A percentile compares a stretch with the other conserved stretches of the same genome.
Evolutionary conservation across 257 asterid species (phyloP).

Genomic region (Penstemon barbatus): DNA sequence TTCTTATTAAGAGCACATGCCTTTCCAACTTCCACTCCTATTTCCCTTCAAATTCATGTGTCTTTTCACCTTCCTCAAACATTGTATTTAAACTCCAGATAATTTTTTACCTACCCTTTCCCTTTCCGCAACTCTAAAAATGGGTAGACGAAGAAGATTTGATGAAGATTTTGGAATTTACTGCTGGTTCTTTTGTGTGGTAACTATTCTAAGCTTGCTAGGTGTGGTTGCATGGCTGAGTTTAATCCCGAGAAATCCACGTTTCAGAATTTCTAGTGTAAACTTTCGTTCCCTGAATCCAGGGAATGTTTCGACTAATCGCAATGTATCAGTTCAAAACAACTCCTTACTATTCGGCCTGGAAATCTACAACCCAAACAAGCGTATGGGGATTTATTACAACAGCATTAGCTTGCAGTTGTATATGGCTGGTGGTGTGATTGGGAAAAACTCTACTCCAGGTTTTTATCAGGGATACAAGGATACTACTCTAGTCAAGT

Average conservation of each 20-base stretch:
- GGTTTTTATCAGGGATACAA: conserved; percentile 42
- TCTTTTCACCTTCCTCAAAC: conserved; percentile 17
- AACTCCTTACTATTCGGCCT: conserved; percentile 26
- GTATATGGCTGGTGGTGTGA: conserved; percentile 15
- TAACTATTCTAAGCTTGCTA: conserved; percentile 30
- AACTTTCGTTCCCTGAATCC: conserved; percentile 20
- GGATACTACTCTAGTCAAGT: conserved; percentile 28
- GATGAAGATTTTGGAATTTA: conserved; percentile 11
- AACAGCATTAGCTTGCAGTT: conserved; percentile 26
- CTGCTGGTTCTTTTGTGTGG: conserved; percentile 34
- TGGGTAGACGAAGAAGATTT: conserved; percentile 22
- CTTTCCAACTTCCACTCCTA: conserved; percentile 21
- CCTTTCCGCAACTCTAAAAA: neutral
- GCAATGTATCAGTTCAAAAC: conserved; percentile 19
- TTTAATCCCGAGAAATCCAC: conserved; percentile 40
- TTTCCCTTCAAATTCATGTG: neutral
- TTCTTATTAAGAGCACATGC: neutral
- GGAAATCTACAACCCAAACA: conserved; percentile 45
- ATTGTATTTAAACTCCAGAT: neutral
- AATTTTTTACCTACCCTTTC: neutral
- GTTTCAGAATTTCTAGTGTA: conserved; percentile 21
- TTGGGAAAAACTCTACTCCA: conserved; percentile 30
- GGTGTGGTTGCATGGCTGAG: conserved; percentile 41
- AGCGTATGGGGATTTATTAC: conserved; percentile 42
- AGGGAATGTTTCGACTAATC: conserved; percentile 11